Evolutionary conservation across 2,329 filamentous ascomycete genomes (phyloP), one percentile per base, ranked within the genome.

Genomic region (Aspergillus sp.): DNA sequence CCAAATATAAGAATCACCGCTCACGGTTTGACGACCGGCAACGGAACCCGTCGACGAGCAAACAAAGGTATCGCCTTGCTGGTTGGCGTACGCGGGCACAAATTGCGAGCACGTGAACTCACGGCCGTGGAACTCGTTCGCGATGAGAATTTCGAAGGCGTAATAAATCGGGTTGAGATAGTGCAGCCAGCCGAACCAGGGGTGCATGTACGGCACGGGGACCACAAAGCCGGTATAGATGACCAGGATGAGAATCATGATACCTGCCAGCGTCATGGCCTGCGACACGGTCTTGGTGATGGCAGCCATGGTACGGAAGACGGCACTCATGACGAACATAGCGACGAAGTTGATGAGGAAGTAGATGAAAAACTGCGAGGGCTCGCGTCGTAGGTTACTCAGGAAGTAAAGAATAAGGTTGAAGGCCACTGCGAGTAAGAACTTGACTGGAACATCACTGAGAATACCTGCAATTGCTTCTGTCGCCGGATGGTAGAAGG

Each of bases 391-490:
- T 29, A 96, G 72, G 51, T 88, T 85, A 0, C 85, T 83, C 79
- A 95, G 82, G 68, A 95, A 94, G 71, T 95, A 95, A 4, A 95
- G 66, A 2, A 81, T 76, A 30, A 89, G 48, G 63, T 94, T 91
- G 74, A 94, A 94, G 3, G 79, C 67, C 49, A 93, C 77, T 2
- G 79, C 70, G 55, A 89, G 88, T 9, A 67, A 42, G 10, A 94
- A 69, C 64, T 91, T 94, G 67, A 88, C 86, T 0, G 89, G 89
- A 82, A 49, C 79, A 40, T 60, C 59, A 42, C 52, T 57, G 5
- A 62, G 38, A 0, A 61, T 45, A 26, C 52, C 50, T 9, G 44
- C 45, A 10, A 53, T 51, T 0, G 44, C 51, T 26, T 50, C 53
- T 0, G 56, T 56, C 27, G 52, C 49, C 0, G 61, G 61, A 27